phyloP scores from a whole-genome alignment of 2,329 filamentous ascomycete genomes.

The Cordyceps cicadae region DNA sequence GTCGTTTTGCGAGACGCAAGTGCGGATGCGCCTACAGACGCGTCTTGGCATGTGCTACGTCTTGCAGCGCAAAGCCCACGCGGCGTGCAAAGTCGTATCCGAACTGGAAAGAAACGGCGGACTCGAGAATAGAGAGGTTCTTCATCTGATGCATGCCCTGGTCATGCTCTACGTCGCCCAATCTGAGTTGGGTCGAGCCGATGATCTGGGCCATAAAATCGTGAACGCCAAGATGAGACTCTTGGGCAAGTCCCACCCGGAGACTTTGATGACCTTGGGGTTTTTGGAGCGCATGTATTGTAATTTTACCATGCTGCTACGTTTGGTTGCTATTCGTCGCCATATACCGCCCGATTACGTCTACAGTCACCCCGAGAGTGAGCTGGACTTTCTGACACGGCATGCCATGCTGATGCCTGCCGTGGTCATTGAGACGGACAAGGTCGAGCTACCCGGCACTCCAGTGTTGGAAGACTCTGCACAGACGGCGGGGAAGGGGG shows the following conservation, averaged over 20 bases:
- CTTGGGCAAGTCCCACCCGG: background rate
- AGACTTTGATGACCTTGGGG: background rate
- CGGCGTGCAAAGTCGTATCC: background rate
- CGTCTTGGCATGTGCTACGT: conserved; percentile 3
- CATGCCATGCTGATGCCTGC: background rate
- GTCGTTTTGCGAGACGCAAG: background rate
- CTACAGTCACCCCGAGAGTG: background rate
- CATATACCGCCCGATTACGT: background rate
- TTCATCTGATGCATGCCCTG: background rate
- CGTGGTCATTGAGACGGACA: background rate
- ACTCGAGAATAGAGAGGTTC: background rate
- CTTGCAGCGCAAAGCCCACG: background rate
- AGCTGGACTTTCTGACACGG: background rate
- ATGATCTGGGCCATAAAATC: background rate
- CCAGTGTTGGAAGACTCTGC: background rate
- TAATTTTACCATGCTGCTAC: background rate
- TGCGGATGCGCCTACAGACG: background rate
- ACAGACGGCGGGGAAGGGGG: background rate
- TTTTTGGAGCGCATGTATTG: background rate
- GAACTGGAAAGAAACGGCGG: background rate
- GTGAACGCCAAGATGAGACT: background rate
- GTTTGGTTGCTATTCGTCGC: background rate
- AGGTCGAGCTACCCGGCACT: background rate
- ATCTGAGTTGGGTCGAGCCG: background rate
- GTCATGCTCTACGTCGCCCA: background rate